phyloP scores from a whole-genome alignment of 2,329 filamentous ascomycete species.

The Phialemonium atrogriseum region DNA sequence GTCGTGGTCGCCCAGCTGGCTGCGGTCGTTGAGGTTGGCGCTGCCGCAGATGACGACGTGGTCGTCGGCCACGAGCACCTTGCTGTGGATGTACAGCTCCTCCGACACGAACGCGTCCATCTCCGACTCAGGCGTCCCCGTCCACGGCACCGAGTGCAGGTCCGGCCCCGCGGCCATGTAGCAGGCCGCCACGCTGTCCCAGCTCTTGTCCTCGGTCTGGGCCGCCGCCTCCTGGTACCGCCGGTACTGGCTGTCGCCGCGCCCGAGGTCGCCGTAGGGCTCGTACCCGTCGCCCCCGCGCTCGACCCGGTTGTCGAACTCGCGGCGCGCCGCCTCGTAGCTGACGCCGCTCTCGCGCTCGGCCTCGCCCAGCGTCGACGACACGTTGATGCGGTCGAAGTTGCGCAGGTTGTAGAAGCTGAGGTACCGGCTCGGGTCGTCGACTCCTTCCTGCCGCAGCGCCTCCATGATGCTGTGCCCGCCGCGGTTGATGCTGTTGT shows the following conservation, averaged over 20 bases:
- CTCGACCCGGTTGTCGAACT: conserved; percentile 52
- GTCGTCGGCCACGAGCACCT: conserved; percentile 76
- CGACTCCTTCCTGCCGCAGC: conserved; percentile 55
- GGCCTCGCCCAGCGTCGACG: conserved; percentile 49
- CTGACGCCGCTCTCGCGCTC: conserved; percentile 56
- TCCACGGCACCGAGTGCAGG: conserved; percentile 51
- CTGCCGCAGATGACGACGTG: conserved; percentile 72
- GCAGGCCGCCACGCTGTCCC: conserved; percentile 70
- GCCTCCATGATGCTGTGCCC: conserved; percentile 71
- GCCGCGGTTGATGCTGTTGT: conserved; percentile 69
- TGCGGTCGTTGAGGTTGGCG: conserved; percentile 52
- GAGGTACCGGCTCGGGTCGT: conserved; percentile 63
- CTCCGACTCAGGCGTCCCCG: conserved; percentile 45
- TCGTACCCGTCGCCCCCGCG: conserved; percentile 6
- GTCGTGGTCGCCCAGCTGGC: conserved; percentile 76
- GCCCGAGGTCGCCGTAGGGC: conserved; percentile 4
- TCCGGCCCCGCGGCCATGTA: conserved; percentile 75
- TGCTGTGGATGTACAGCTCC: conserved; percentile 56
- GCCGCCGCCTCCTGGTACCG: conserved; percentile 66
- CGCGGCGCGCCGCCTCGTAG: conserved; percentile 57
- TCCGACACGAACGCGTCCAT: conserved; percentile 55
- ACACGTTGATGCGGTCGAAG: conserved; percentile 75
- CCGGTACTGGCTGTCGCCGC: conserved; percentile 43
- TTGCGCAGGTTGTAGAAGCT: conserved; percentile 79
- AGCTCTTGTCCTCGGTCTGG: conserved; percentile 45